Conservation (phyloP, 371 early-diverging fungal species). For the Lichtheimia ramosa region DNA sequence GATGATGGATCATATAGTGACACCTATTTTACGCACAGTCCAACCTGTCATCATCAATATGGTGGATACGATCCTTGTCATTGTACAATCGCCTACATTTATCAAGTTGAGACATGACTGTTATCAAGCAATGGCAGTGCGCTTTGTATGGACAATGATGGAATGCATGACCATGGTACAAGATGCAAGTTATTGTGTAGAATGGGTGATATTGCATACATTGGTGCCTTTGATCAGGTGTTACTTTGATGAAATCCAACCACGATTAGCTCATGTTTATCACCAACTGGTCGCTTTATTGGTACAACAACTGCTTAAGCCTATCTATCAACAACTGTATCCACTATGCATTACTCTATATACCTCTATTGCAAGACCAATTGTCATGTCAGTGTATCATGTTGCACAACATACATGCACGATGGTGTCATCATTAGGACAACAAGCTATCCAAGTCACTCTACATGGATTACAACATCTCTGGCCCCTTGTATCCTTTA, state of each 20-base stretch:
- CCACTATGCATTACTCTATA: too few relatives aligned
- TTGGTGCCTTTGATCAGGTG: background rate
- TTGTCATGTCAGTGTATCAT: too few relatives aligned
- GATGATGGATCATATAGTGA: background rate
- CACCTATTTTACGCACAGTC: background rate
- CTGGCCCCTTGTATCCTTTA: too few relatives aligned
- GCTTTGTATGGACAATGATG: background rate
- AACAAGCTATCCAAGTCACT: too few relatives aligned
- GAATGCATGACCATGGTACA: background rate
- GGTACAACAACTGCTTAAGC: background rate
- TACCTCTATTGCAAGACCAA: too few relatives aligned
- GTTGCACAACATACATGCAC: too few relatives aligned
- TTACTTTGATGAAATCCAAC: background rate
- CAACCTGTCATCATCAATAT: background rate
- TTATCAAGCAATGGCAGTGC: background rate
- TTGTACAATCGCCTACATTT: background rate
- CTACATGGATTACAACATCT: too few relatives aligned
- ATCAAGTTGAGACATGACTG: background rate
- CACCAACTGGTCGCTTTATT: background rate
- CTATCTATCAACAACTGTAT: background rate
- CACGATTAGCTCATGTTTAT: background rate
- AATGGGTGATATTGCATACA: too few relatives aligned
- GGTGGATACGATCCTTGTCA: background rate
- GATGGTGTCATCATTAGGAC: too few relatives aligned
- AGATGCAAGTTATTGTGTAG: too few relatives aligned